A percentile compares a stretch with the other conserved stretches of the same genome.
These are phyloP conservation scores for Corrigiola litoralis DNA, from an alignment of 179 eudicot species.

Conservation along the genomic window DNA sequence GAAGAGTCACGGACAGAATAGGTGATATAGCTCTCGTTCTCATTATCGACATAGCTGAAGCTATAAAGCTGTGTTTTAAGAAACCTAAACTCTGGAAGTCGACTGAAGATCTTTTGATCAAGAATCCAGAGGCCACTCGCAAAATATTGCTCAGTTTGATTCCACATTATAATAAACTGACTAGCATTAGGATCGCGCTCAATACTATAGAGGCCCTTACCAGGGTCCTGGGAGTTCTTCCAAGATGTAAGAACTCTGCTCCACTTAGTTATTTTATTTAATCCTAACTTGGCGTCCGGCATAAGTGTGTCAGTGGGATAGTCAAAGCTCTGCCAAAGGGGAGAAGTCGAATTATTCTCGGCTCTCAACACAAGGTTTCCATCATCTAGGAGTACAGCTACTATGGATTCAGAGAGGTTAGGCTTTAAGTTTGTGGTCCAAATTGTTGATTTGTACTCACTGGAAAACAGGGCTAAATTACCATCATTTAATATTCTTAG, in stretches of 20 bases:
- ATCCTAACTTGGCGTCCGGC: slow-evolving; percentile 25
- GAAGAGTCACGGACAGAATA: slow-evolving; percentile 37
- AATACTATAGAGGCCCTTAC: slow-evolving; percentile 14
- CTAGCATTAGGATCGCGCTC: slow-evolving; percentile 25
- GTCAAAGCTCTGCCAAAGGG: slow-evolving; percentile 32
- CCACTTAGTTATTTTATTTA: slow-evolving; percentile 12
- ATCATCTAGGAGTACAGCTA: slow-evolving; percentile 26
- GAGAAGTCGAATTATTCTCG: not conserved
- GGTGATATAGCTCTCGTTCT: slow-evolving; percentile 60
- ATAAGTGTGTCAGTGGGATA: slow-evolving; percentile 29
- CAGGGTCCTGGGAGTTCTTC: slow-evolving; percentile 26
- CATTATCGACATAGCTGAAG: slow-evolving; percentile 37
- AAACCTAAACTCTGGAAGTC: slow-evolving; percentile 22
- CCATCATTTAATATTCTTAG: slow-evolving; percentile 38
- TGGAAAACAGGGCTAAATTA: slow-evolving; percentile 37
- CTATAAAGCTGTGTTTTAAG: slow-evolving; percentile 19
- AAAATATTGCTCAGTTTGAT: slow-evolving; percentile 16
- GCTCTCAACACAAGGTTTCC: slow-evolving; percentile 26
- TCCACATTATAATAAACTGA: slow-evolving; percentile 30
- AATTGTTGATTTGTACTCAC: slow-evolving; percentile 22
- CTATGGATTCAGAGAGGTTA: slow-evolving; percentile 19
- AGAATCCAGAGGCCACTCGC: slow-evolving; percentile 25
- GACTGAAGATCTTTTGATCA: slow-evolving; percentile 24
- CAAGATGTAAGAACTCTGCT: slow-evolving; percentile 26
- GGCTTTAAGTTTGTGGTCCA: slow-evolving; percentile 46